Evolutionary conservation across 768 basidiomycete genomes (phyloP).

Genomic region (Suillus subalutaceus): DNA sequence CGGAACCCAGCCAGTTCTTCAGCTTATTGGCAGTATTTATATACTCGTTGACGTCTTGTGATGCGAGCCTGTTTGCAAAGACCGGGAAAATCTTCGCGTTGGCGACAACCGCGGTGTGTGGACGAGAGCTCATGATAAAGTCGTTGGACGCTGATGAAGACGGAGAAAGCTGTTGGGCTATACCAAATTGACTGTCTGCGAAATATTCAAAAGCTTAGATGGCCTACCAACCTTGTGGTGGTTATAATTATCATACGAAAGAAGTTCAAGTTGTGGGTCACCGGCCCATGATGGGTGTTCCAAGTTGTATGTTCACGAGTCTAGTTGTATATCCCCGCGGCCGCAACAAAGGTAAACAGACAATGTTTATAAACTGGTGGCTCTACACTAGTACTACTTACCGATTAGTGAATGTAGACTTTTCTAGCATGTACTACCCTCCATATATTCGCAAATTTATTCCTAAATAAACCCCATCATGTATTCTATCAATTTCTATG

Average conservation of each 20-base stretch:
- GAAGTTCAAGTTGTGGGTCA: constrained; percentile 2
- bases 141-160: neutral
- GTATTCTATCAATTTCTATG: neutral
- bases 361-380: too few relatives aligned
- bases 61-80: constrained; percentile 36
- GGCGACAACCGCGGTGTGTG: constrained; percentile 26
- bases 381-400: neutral
- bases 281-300: too few relatives aligned
- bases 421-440: neutral
- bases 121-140: neutral
- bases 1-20: constrained; percentile 45
- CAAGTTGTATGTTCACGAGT: too few relatives aligned
- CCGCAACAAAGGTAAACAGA: too few relatives aligned
- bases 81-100: constrained; percentile 42
- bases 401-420: neutral
- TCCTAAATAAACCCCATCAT: neutral
- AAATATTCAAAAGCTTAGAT: neutral
- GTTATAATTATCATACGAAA: neutral
- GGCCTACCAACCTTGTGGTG: neutral
- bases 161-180: neutral
- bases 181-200: too few relatives aligned
- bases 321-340: too few relatives aligned
- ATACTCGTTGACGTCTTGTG: constrained; percentile 29
- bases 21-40: constrained; percentile 38
- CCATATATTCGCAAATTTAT: neutral